Evolutionary conservation across 495 filamentous ascomycete species (phyloP), one percentile per base, ranked within the genome.

Genomic region (Bryoglossum gracile): DNA sequence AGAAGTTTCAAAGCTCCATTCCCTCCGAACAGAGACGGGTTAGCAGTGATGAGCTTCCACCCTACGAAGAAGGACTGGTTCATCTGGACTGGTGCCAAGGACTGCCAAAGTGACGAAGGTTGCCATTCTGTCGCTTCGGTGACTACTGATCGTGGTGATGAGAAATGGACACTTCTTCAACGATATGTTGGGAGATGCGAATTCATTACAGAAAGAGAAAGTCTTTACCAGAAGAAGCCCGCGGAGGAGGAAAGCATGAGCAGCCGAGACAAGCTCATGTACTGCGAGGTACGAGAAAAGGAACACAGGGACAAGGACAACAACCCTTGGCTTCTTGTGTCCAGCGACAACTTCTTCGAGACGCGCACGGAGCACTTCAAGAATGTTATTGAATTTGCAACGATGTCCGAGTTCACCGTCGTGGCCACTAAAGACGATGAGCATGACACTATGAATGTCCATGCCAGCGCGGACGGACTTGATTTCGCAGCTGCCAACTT

Each of bases 331-430:
- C 74, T 81, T 41, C 74, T 99, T 22, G 57, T 88, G 10, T 82
- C 82, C 25, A 91, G 80, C 56, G 73, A 84, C 43, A 77, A 89
- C 48, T 86, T 78, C 65, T 90, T 92, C 57, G 73, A 79, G 21
- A 62, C 74, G 46, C 63, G 66, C 19, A 62, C 72, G 23, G 67
- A 75, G 0, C 72, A 74, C 30, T 78, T 84, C 60, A 66, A 76
- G 4, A 75, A 89, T 48, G 82, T 96, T 48, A 81, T 83, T 34
- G 80, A 83, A 37, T 97, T 91, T 64, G 90, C 88, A 4, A 94
- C 82, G 21, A 95, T 94, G 88, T 78, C 84, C 18, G 91, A 96
- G 55, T 99, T 92, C 66, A 87, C 97, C 58, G 77, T 99, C 35
- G 88, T 95, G 26, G 92, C 92, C 1, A 78, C 80, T 25, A 76